These are phyloP conservation scores for Fusarium sp. DNA, from an alignment of 2,329 filamentous ascomycete genomes.

Conservation along the genomic window DNA sequence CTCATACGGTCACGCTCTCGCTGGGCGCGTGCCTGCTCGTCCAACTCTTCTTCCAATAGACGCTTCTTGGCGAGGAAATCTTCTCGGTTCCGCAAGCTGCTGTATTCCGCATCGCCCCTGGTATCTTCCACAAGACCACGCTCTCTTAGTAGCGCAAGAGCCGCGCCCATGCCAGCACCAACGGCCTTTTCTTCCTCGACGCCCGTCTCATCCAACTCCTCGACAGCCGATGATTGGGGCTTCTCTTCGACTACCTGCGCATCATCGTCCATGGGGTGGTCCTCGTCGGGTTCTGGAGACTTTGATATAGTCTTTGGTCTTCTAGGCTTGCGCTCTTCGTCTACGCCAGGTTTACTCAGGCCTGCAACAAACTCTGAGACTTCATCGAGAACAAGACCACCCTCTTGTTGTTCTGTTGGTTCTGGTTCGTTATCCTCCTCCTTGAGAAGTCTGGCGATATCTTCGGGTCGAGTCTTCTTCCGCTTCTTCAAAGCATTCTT, in stretches of 20 bases:
- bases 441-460: slow-evolving; percentile 84
- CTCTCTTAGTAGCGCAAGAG: slow-evolving; percentile 84
- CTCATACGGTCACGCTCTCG: slow-evolving; percentile 89
- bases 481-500: slow-evolving; percentile 89
- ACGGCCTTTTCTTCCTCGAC: slow-evolving; percentile 89
- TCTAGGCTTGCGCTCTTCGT: slow-evolving; percentile 66
- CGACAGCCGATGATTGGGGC: slow-evolving; percentile 32
- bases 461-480: slow-evolving; percentile 87
- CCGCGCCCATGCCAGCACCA: slow-evolving; percentile 81
- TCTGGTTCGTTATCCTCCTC: slow-evolving; percentile 69
- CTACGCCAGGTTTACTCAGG: slow-evolving; percentile 75
- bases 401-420: slow-evolving; percentile 53
- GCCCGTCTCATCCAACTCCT: slow-evolving; percentile 69
- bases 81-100: slow-evolving; percentile 76
- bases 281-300: slow-evolving; percentile 54
- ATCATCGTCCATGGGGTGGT: slow-evolving; percentile 60
- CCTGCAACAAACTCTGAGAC: slow-evolving; percentile 95
- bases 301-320: slow-evolving; percentile 53
- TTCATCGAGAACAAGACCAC: slow-evolving; percentile 91
- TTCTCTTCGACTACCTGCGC: slow-evolving; percentile 54
- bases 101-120: slow-evolving; percentile 72
- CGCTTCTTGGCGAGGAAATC: slow-evolving; percentile 82
- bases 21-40: slow-evolving; percentile 81
- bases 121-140: slow-evolving; percentile 81
- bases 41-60: slow-evolving; percentile 80